Percentiles rank a stretch among this genome's conserved stretches.
These are phyloP conservation scores for Neonectria coccinea DNA, from an alignment of 2,329 filamentous ascomycete species.

Conservation along the genomic window DNA sequence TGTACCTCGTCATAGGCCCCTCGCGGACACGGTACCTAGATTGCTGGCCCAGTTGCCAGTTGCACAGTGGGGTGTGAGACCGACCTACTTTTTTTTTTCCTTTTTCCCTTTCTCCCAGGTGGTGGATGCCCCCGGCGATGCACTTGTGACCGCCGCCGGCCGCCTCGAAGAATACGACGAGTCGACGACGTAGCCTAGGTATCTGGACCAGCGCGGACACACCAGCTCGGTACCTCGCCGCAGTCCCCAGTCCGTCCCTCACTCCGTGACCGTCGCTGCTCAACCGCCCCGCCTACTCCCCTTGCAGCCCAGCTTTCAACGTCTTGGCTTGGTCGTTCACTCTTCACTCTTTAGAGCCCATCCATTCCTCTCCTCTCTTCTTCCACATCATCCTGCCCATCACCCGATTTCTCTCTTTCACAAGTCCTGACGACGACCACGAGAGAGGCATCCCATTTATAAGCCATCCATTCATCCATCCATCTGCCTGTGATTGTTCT, in stretches of 20 bases:
- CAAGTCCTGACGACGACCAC: conserved; percentile 11
- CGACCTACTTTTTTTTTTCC: background rate
- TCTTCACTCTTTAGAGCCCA: conserved; percentile 9
- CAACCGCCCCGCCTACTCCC: conserved; percentile 20
- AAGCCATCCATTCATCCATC: background rate
- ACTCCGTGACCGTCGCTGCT: background rate
- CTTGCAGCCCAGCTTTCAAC: conserved; percentile 23
- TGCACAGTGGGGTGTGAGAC: conserved; percentile 5
- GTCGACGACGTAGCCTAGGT: conserved; percentile 22
- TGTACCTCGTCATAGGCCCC: conserved; percentile 11
- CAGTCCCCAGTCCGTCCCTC: conserved; percentile 13
- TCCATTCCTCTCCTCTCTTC: conserved; percentile 1
- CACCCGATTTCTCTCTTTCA: conserved; percentile 5
- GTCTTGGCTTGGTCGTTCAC: conserved; percentile 10
- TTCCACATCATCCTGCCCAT: conserved; percentile 1
- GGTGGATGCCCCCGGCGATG: conserved; percentile 16
- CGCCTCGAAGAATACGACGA: conserved; percentile 5
- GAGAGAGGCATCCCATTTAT: conserved; percentile 2
- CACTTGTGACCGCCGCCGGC: conserved; percentile 25
- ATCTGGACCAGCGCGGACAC: conserved; percentile 11
- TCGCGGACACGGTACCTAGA: conserved; percentile 5
- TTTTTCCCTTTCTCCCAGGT: background rate
- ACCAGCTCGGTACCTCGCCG: conserved; percentile 17
- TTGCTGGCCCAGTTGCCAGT: background rate
- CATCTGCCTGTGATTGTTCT: conserved; percentile 5